These are phyloP conservation scores for Starmera dryadoides DNA, from an alignment of 805 yeast genomes.

Conservation along the genomic window DNA sequence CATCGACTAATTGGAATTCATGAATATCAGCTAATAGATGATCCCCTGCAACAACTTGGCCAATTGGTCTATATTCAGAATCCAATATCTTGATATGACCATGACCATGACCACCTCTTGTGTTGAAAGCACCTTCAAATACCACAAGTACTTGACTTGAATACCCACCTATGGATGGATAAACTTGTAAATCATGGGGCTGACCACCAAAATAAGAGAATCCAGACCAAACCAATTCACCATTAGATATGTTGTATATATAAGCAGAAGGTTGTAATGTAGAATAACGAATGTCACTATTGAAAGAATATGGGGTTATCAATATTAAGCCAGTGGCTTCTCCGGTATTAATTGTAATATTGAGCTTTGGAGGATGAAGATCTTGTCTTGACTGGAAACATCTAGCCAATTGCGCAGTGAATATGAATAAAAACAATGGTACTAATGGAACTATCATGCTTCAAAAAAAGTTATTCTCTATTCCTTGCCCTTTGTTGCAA, in stretches of 20 bases:
- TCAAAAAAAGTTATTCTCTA: too few species aligned
- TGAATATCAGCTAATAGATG: constrained; percentile 28
- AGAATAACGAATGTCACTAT: constrained; percentile 13
- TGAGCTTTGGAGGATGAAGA: background rate
- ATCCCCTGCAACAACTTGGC: constrained; percentile 27
- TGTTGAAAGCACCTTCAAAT: constrained; percentile 29
- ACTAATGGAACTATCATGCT: too few species aligned
- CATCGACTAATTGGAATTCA: constrained; percentile 28
- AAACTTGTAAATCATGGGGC: constrained; percentile 24
- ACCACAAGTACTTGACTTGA: constrained; percentile 24
- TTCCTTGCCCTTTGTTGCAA: too few species aligned
- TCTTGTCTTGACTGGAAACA: background rate
- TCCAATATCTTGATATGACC: constrained; percentile 27
- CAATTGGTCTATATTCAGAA: constrained; percentile 22
- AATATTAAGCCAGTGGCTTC: constrained; percentile 22
- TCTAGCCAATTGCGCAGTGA: background rate
- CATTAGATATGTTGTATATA: constrained; percentile 23
- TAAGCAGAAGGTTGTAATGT: constrained; percentile 29
- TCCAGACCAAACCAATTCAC: constrained; percentile 32
- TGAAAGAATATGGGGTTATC: constrained; percentile 25
- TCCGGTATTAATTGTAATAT: background rate
- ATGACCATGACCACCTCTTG: constrained; percentile 14
- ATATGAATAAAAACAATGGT: too few species aligned
- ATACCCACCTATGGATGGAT: constrained; percentile 11
- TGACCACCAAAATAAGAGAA: constrained; percentile 25